Evolutionary conservation across 2,329 filamentous ascomycete genomes (phyloP).

Genomic region (Aplosporella prunicola): DNA sequence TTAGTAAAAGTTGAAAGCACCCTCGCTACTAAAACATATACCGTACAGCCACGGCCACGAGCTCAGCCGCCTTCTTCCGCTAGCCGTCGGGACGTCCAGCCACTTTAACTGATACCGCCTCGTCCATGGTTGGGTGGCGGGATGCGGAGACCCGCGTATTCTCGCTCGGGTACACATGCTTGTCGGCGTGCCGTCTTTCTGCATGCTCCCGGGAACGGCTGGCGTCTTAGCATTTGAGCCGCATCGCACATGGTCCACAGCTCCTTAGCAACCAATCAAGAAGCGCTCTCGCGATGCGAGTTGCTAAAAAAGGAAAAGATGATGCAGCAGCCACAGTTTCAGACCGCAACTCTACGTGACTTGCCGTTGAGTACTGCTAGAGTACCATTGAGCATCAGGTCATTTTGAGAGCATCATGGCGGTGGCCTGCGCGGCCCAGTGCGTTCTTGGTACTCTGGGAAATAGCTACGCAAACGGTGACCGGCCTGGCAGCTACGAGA

Average conservation of each 20-base stretch:
- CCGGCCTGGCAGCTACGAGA: constrained; percentile 5
- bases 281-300: neutral
- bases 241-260: constrained; percentile 1
- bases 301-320: neutral
- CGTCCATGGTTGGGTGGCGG: no score
- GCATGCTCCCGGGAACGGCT: no score
- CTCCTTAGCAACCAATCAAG: neutral
- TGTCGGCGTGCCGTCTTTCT: no score
- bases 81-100: no score
- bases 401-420: constrained; percentile 1
- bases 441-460: constrained; percentile 2
- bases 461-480: neutral
- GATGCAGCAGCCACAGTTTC: constrained; percentile 3
- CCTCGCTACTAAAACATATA: no score
- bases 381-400: constrained; percentile 4
- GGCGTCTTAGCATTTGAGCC: constrained; percentile 8
- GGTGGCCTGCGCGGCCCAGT: constrained; percentile 2
- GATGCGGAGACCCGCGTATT: no score
- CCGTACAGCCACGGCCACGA: no score
- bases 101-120: no score
- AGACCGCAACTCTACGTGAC: constrained; percentile 1
- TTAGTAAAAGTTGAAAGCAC: no score
- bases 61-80: no score
- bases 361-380: constrained; percentile 4
- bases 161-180: no score